Base-by-base conservation (phyloP, 108 stramenopile species). In the Aureococcus anophagefferens region DNA sequence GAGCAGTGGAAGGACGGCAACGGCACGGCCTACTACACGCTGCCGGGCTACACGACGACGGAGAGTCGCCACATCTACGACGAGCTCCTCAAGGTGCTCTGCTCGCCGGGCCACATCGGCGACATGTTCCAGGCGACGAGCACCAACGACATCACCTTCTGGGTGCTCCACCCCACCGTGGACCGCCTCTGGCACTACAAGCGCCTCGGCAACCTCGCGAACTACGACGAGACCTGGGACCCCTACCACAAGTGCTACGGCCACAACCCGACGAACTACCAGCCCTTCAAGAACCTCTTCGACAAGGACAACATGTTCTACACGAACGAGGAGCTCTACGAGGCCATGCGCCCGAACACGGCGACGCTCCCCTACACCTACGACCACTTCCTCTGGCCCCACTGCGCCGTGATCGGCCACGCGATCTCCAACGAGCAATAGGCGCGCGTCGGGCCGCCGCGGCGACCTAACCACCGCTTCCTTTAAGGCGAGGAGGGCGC, bases 91-190 rank as follows among this genome's bases (percentile, higher is more conserved):
- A 33, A 69, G 64, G 36, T 74, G 44, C 67, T 76, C 32, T 76
- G 73, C 73, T 67, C 65, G 30, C 72, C 73, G 44, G 75, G 75
- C 0, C 72, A 74, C 46, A 76, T 76, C 33, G 75, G 75, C n/a
- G 67, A 66, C 4, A 76, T 76, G 75, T 76, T 76, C 72, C 75
- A 76, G 73, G 75, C 73, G 28, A 74, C 75, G 30, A 74, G 73
- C 72, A 73, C 73, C 33, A 74, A 76, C 46, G 75, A 76, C 75
- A 32, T 74, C 40, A 74, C 73, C 30, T 76, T 76, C 46, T 76
- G 75, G 75, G 75, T 76, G 72, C 73, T 76, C 30, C 75, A 76
- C 73, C 75, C 75, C 33, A 74, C 67, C n/a, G 68, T 76, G 40
- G 75, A 76, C 68, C 66, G 75, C 64, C 68, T 36, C 37, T 75